These are phyloP conservation scores for Citrullus mucosospermus DNA, from an alignment of 306 rosid genomes.

Conservation along the genomic window DNA sequence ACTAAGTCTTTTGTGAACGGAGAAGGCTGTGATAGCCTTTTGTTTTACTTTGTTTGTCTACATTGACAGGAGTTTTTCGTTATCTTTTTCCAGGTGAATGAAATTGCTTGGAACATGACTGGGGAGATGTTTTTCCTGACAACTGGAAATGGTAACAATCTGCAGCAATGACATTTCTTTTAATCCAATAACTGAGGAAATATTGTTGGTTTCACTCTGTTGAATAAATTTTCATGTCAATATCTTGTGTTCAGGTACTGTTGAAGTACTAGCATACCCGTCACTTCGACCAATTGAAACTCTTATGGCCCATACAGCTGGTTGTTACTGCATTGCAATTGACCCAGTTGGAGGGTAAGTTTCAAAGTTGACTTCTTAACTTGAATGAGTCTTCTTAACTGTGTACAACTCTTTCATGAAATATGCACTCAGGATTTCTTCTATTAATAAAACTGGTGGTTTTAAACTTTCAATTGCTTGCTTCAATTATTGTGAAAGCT, in stretches of 20 bases:
- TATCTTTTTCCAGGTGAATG: conserved; percentile 56
- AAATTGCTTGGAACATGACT: conserved; percentile 94
- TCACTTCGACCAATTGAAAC: conserved; percentile 81
- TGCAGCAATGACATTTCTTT: neutral
- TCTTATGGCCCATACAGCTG: conserved; percentile 97
- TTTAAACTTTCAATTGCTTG: neutral
- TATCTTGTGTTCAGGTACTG: conserved; percentile 45
- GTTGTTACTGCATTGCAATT: conserved; percentile 94
- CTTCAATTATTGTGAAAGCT: neutral
- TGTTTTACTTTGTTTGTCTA: neutral
- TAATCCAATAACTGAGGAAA: neutral
- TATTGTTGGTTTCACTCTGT: neutral
- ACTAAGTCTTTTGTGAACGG: neutral
- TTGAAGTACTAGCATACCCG: conserved; percentile 84
- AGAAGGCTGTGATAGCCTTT: neutral
- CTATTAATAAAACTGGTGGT: neutral
- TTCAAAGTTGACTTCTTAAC: conserved; percentile 1
- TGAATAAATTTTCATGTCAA: neutral
- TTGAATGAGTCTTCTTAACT: neutral
- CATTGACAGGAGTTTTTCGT: neutral
- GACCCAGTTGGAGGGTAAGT: conserved; percentile 84
- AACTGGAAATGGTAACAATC: conserved; percentile 70
- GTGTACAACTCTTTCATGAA: neutral
- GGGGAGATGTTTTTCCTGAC: conserved; percentile 89
- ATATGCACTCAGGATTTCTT: neutral